Base-by-base conservation (phyloP, 2,329 filamentous ascomycete species). In the Orbilia javanica region DNA sequence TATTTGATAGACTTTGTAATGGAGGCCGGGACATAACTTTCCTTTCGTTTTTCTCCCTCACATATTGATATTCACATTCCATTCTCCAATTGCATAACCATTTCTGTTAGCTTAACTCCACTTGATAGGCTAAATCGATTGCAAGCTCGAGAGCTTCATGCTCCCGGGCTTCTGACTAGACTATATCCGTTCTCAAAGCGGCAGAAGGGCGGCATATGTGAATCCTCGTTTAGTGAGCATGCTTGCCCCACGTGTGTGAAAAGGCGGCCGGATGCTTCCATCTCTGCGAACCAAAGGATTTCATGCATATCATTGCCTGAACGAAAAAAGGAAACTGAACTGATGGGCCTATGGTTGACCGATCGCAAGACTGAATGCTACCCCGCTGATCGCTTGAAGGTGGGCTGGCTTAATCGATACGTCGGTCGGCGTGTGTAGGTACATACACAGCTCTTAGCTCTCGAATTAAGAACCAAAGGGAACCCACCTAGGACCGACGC, bases 401-500 rank as follows among this genome's bases (percentile, higher is more conserved):
- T 52, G 57, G 55, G 67, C 22, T 64, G 55, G 67, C 15, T 64
- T 71, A 71, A 71, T 71, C 55, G 55, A 71, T 71, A 53, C 11
- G 20, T 25, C 55, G 36, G 11, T 60, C 55, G 34, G 34, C 34
- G 31, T 60, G 29, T 39, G 18, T 10, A 44, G n/a, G n/a, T 18
- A 44, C 39, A 44, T 20, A 8, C n/a, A 22, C 46, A 72, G 34
- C 46, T 63, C 52, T 42, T 46, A 46, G 66, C 13, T 42, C 10
- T 42, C 34, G 48, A 27, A 20, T 39, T 11, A 39, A 10, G 48
- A 53, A 44, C 46, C 52, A 62, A n/a, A 63, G 25, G 42, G 22
- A 69, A 50, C 34, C 65, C 65, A 53, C 72, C 72, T 76, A 70
- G 72, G 64, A 76, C 68, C 55, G 44, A 65, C 72, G 72, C 72